These are phyloP conservation scores for Ceratocystis destructans DNA, from an alignment of 2,329 filamentous ascomycete species.

Conservation along the genomic window DNA sequence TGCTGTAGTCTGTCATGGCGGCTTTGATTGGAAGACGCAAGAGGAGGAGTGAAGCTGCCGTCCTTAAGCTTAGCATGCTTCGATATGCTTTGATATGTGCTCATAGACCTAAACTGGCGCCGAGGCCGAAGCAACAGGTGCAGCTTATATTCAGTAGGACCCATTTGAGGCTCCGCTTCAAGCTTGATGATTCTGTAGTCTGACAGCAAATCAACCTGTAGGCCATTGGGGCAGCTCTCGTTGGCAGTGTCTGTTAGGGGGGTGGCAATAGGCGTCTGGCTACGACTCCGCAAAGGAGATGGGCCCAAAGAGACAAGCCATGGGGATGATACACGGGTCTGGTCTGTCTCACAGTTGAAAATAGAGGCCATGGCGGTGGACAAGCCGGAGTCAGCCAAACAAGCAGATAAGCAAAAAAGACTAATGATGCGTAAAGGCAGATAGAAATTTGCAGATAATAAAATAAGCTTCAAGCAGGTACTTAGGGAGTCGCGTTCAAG, in stretches of 20 bases:
- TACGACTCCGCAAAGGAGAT: slow-evolving; percentile 8
- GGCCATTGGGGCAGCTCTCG: slow-evolving; percentile 1
- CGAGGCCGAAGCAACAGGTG: slow-evolving; percentile 73
- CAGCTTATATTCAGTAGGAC: slow-evolving; percentile 91
- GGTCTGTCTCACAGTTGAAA: slow-evolving; percentile 86
- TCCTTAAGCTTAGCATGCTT: slow-evolving; percentile 16
- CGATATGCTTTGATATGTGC: slow-evolving; percentile 34
- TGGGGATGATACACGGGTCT: slow-evolving; percentile 75
- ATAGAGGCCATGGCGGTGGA: slow-evolving; percentile 63
- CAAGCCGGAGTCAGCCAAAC: slow-evolving; percentile 14
- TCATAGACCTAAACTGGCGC: slow-evolving; percentile 57
- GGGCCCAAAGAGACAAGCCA: slow-evolving; percentile 54
- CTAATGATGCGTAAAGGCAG: background rate
- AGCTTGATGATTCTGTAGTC: slow-evolving; percentile 60
- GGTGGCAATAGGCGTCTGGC: slow-evolving; percentile 21
- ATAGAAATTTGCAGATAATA: no score
- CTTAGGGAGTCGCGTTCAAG: background rate
- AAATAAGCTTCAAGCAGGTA: background rate
- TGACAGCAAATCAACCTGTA: slow-evolving; percentile 32
- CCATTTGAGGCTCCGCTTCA: slow-evolving; percentile 82
- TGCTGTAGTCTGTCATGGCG: slow-evolving; percentile 78
- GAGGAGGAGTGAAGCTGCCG: slow-evolving; percentile 23
- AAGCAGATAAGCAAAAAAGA: background rate
- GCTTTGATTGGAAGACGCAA: slow-evolving; percentile 46
- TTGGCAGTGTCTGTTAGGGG: slow-evolving; percentile 21